Evolutionary conservation across 495 filamentous ascomycete genomes (phyloP).

Genomic region (Penicillium manginii): DNA sequence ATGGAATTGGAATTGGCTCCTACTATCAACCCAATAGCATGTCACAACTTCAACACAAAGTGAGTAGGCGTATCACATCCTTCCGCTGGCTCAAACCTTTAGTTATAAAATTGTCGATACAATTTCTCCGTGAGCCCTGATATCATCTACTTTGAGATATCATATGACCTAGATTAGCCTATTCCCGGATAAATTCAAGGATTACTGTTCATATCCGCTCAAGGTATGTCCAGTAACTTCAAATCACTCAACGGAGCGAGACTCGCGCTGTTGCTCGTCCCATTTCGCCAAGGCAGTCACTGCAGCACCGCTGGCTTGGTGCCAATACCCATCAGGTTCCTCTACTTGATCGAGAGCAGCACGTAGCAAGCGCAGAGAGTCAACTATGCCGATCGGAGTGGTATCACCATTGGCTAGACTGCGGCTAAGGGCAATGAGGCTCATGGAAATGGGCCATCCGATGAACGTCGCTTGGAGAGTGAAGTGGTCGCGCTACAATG

Average conservation of each 20-base stretch:
- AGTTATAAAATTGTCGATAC: too few species aligned
- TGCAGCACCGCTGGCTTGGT: conserved; percentile 6
- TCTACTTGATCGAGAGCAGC: conserved; percentile 8
- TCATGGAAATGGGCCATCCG: conserved; percentile 8
- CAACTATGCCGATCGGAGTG: conserved; percentile 8
- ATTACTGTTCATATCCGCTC: too few species aligned
- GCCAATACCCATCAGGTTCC: conserved; percentile 8
- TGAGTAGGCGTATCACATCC: too few species aligned
- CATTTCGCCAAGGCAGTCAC: conserved; percentile 7
- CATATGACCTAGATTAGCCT: too few species aligned
- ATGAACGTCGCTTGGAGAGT: conserved; percentile 7
- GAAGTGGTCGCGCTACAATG: conserved; percentile 8
- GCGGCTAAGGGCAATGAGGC: conserved; percentile 6
- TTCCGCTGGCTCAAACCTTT: too few species aligned
- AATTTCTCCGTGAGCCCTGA: too few species aligned
- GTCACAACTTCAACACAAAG: too few species aligned
- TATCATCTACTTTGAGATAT: too few species aligned
- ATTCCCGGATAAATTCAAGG: too few species aligned
- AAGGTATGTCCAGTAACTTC: background rate
- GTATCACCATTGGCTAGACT: conserved; percentile 8
- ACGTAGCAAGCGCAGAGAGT: conserved; percentile 6
- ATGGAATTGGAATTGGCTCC: too few species aligned
- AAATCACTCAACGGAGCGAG: conserved; percentile 3
- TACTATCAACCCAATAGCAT: too few species aligned
- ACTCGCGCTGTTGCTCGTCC: conserved; percentile 7